Base-by-base conservation (phyloP, 2,329 filamentous ascomycete genomes). In the Paecilomyces fulvus region DNA sequence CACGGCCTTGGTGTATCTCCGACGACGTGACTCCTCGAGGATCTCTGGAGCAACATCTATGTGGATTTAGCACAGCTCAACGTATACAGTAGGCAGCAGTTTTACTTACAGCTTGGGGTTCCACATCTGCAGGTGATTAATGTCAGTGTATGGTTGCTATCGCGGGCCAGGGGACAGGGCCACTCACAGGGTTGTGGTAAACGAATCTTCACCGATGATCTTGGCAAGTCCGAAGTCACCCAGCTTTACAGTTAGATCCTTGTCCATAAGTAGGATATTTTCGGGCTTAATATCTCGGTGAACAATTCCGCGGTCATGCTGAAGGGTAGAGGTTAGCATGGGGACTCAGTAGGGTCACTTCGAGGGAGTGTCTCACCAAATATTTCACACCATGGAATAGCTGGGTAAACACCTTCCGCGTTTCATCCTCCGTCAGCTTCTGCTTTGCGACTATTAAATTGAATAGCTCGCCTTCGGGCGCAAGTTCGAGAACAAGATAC, bases 201-300 rank as follows among this genome's bases (percentile, higher is more conserved):
- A 99, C 0, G 92, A 96, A 69, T 96, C 91, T 71, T 99, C 94
- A 60, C 95, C 95, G 62, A 99, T 96, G 62, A 99, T 97, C 75
- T 99, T 99, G 48, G 94, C 92, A 37, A 99, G 81, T 50, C 94
- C 94, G 73, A 99, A 99, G 73, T 99, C 94, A 20, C 92, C 94
- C 59, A 99, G 77, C 75, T 99, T 99, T 61, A 96, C 87, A 58
- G 86, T 86, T 28, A 96, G 76, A 31, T 94, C 81, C 66, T 90
- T 90, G 73, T 96, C 90, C 4, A 88, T 85, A 33, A 99, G 77
- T 8, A 99, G 77, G 31, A 99, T 97, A 66, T 97, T 97, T 70
- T 97, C 92, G 0, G 92, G 92, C 73, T 96, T 97, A 75, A 99
- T 96, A 65, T 99, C 94, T 57, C 94, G 88, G 71, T 99, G 94